Evolutionary conservation across 2,329 filamentous ascomycete species (phyloP).

Genomic region (Pseudocercospora ulei): DNA sequence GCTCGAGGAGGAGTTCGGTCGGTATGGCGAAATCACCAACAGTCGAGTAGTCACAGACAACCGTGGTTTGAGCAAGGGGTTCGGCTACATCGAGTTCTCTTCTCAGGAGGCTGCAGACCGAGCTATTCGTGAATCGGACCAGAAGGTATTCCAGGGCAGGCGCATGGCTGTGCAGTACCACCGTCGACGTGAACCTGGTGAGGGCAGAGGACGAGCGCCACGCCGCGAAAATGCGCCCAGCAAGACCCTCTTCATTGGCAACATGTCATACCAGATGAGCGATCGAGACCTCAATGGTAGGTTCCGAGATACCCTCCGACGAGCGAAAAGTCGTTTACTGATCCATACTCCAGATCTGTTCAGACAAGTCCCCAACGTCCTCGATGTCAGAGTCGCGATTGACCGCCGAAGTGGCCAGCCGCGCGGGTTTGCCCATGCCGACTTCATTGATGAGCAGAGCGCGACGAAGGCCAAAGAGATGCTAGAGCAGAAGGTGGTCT

Average conservation of each 20-base stretch:
- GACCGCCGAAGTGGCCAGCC: conserved; percentile 72
- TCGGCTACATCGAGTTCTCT: conserved; percentile 56
- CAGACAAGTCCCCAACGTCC: conserved; percentile 56
- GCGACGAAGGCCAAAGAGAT: conserved; percentile 52
- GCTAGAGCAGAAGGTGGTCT: conserved; percentile 51
- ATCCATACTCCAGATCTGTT: conserved; percentile 49
- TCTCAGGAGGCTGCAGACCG: conserved; percentile 45
- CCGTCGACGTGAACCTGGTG: conserved; percentile 14
- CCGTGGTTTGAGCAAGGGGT: conserved; percentile 60
- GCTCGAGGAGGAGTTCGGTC: conserved; percentile 50
- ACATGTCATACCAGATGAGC: conserved; percentile 76
- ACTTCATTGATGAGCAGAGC: conserved; percentile 60
- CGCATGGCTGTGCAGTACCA: conserved; percentile 55
- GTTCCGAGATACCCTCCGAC: conserved; percentile 4
- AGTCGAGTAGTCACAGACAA: conserved; percentile 51
- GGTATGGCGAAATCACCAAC: conserved; percentile 48
- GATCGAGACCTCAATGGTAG: conserved; percentile 64
- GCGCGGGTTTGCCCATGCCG: conserved; percentile 73
- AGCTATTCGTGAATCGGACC: conserved; percentile 51
- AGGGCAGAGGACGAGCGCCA: neutral
- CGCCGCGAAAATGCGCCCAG: conserved; percentile 42
- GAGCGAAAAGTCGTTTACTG: neutral
- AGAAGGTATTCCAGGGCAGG: conserved; percentile 54
- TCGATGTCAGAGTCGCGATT: conserved; percentile 70
- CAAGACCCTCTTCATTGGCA: conserved; percentile 69